These are phyloP conservation scores for Trichoderma sp. DNA, from an alignment of 2,329 filamentous ascomycete genomes.

Conservation along the genomic window DNA sequence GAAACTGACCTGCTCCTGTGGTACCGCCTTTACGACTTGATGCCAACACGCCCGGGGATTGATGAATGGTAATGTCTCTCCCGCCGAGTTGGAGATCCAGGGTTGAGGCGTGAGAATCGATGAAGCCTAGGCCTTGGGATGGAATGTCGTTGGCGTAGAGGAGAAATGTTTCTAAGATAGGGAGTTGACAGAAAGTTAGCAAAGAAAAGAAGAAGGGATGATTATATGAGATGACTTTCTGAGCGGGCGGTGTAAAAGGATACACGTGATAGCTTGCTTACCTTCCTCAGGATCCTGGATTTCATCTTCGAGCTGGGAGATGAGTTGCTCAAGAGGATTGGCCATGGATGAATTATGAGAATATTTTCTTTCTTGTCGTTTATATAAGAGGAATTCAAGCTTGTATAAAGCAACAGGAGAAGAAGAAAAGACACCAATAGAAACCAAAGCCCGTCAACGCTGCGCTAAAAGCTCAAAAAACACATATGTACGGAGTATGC, in stretches of 20 bases:
- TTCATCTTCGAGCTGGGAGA: slow-evolving; percentile 40
- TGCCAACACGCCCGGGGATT: slow-evolving; percentile 78
- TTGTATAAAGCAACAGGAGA: too few relatives aligned
- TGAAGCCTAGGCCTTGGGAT: slow-evolving; percentile 77
- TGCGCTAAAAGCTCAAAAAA: not conserved
- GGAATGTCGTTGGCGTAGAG: slow-evolving; percentile 76
- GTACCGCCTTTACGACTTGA: slow-evolving; percentile 66
- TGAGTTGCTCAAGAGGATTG: slow-evolving; percentile 22
- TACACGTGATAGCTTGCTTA: slow-evolving; percentile 22
- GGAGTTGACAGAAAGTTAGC: not conserved
- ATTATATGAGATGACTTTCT: not conserved
- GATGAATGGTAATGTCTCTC: slow-evolving; percentile 71
- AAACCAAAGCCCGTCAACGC: not conserved
- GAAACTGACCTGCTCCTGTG: slow-evolving; percentile 48
- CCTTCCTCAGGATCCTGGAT: slow-evolving; percentile 51
- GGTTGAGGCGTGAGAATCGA: slow-evolving; percentile 65
- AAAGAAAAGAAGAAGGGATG: not conserved
- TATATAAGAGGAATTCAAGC: too few relatives aligned
- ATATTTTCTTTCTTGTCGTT: not conserved
- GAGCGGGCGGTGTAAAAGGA: not conserved
- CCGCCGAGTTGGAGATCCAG: slow-evolving; percentile 67
- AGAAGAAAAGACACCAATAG: too few relatives aligned
- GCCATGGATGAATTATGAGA: not conserved
- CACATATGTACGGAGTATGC: too few relatives aligned
- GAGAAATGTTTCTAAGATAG: slow-evolving; percentile 71